Percentiles rank a stretch among this genome's conserved stretches.
Evolutionary conservation across 1,284 basidiomycete genomes (phyloP).

Genomic region (Trichosporon sp.): DNA sequence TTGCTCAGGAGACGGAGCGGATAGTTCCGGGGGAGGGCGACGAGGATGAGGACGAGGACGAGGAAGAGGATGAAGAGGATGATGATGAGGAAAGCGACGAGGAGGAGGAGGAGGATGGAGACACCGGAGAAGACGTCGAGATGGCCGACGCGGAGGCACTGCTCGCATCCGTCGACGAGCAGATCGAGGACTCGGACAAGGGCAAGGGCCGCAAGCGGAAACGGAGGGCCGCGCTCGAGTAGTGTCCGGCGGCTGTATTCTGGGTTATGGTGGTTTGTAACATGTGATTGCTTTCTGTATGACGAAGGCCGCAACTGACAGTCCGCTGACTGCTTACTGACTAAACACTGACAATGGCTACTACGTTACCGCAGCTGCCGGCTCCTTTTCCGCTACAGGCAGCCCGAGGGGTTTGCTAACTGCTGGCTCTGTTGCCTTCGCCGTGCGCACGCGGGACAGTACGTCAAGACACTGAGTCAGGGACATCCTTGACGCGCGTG

Average conservation of each 20-base stretch:
- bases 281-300: not conserved
- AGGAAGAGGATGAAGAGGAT: constrained; percentile 6
- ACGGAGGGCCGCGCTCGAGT: constrained; percentile 4
- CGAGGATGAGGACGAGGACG: constrained; percentile 3
- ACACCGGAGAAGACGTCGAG: constrained; percentile 14
- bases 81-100: not conserved
- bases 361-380: no score
- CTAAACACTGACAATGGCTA: no score
- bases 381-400: no score
- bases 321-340: no score
- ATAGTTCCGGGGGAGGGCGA: constrained; percentile 18
- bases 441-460: no score
- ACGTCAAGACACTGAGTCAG: no score
- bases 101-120: constrained; percentile 4
- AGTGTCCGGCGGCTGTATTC: not conserved
- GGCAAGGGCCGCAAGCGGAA: not conserved
- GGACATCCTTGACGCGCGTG: no score
- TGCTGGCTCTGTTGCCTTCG: no score
- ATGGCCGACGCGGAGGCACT: constrained; percentile 5
- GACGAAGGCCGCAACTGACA: no score
- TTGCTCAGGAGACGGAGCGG: constrained; percentile 23
- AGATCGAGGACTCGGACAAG: not conserved
- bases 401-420: no score
- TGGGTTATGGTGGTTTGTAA: not conserved
- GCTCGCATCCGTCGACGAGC: not conserved